Base-by-base conservation (phyloP, 2,329 filamentous ascomycete species). In the Taxawa tesnikishii region DNA sequence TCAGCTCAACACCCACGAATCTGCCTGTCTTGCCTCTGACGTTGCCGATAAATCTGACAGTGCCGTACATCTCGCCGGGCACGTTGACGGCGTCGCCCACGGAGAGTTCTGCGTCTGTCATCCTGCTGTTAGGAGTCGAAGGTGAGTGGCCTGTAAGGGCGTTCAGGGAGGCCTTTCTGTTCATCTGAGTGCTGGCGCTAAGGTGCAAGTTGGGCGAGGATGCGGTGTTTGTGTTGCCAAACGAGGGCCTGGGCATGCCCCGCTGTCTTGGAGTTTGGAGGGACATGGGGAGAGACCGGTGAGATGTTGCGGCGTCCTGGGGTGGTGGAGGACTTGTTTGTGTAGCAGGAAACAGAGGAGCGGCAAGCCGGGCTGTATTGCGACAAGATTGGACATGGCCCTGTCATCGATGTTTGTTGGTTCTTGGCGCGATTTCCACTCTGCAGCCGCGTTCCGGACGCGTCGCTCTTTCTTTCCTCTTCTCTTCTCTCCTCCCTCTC, bases 1-100 rank as follows among this genome's bases (percentile, higher is more conserved):
- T 75, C 41, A 98, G 67, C 58, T 98, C 90, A 21, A 98, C 83
- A 28, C 90, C 90, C 18, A 83, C 85, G 64, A 98, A 98, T 13
- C 73, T 72, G 31, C 90, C 90, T 45, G 81, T 84, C 64, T 94
- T 94, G 41, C 87, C 87, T 45, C 77, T 73, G 25, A 98, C 88
- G 24, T 67, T 66, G 27, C 90, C 90, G 39, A 96, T 66, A 52
- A 94, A 98, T 53, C 82, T 88, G 43, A 96, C 78, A 2, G 75
- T 80, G 29, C 90, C 90, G 43, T 79, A 67, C 85, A 98, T 94
- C 54, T 79, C 83, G 26, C 90, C 90, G 2, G 88, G 87, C 28
- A 94, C 88, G 45, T 94, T 87, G 40, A 94, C 88, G 19, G 67
- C 56, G 52, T 94, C 88, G 43, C 88, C 88, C 25, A 90, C 67